Conservation (phyloP, 108 stramenopile species). For the Stephanodiscus minutulus region DNA sequence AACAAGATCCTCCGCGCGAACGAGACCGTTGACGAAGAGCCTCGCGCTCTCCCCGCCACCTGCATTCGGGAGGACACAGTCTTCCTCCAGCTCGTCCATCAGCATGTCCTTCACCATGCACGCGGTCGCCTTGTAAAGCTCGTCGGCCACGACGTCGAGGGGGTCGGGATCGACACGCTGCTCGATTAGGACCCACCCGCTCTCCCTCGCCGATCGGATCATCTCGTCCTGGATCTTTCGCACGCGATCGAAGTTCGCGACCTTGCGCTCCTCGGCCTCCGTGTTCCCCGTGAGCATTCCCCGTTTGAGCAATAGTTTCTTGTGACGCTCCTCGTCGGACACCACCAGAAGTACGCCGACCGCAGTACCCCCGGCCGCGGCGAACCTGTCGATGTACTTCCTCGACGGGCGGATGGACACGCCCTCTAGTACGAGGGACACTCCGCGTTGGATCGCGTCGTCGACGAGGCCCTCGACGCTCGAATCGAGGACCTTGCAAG, state of each 20-base stretch:
- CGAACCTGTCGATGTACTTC: conserved; percentile 57
- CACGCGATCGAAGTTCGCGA: conserved; percentile 58
- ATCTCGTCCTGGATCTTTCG: conserved; percentile 72
- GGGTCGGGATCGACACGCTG: conserved; percentile 61
- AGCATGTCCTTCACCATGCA: neutral
- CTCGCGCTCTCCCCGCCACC: neutral
- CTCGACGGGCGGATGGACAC: conserved; percentile 54
- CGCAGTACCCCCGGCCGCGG: conserved; percentile 53
- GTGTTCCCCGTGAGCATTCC: conserved; percentile 57
- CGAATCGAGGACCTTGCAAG: conserved; percentile 54
- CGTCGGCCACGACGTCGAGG: conserved; percentile 54
- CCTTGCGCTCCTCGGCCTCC: conserved; percentile 47
- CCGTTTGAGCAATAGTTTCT: conserved; percentile 49
- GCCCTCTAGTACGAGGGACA: conserved; percentile 66
- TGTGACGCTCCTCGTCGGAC: conserved; percentile 59
- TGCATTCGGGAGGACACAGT: neutral
- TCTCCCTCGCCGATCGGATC: conserved; percentile 54
- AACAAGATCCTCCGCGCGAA: neutral
- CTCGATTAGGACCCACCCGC: conserved; percentile 64
- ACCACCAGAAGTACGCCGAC: conserved; percentile 57
- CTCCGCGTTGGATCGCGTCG: conserved; percentile 60
- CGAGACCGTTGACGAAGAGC: neutral
- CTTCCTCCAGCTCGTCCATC: neutral
- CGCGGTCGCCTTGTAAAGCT: conserved; percentile 5
- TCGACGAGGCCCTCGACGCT: conserved; percentile 57